Evolutionary conservation across 1,284 basidiomycete species (phyloP).

Genomic region (Cryptococcus sp.): DNA sequence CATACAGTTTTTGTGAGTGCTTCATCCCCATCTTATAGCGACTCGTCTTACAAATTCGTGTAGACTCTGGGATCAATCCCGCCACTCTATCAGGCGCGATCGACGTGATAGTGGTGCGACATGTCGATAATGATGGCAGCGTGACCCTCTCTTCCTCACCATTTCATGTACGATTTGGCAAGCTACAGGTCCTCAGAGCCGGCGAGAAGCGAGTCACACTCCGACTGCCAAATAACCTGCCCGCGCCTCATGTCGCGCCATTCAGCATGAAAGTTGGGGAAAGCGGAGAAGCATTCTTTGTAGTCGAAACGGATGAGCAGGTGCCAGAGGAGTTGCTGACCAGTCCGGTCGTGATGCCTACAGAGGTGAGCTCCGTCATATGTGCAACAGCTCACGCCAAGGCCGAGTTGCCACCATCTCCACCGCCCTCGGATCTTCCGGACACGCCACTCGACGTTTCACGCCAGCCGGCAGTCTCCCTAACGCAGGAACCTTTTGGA

Average conservation of each 20-base stretch:
- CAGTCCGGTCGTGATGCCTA: constrained; percentile 72
- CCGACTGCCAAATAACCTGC: constrained; percentile 59
- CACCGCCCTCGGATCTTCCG: constrained; percentile 9
- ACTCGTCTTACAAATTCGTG: not conserved
- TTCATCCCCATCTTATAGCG: no score
- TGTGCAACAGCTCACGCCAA: not conserved
- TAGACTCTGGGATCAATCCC: constrained; percentile 71
- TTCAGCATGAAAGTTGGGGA: constrained; percentile 99
- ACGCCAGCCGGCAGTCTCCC: constrained; percentile 3
- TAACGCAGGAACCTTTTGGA: constrained; percentile 51
- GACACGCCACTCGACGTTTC: not conserved
- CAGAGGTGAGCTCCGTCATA: constrained; percentile 37
- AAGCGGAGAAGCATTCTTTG: constrained; percentile 97
- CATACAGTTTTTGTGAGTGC: constrained; percentile 50
- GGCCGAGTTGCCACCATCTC: constrained; percentile 16
- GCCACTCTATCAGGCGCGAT: constrained; percentile 94
- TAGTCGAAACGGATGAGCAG: constrained; percentile 94
- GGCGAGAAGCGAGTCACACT: constrained; percentile 92
- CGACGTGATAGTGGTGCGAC: constrained; percentile 91
- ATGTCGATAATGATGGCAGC: constrained; percentile 61
- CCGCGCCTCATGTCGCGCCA: constrained; percentile 59
- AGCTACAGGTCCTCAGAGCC: constrained; percentile 92
- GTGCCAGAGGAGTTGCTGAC: constrained; percentile 93
- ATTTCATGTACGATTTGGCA: constrained; percentile 97
- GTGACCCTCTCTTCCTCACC: constrained; percentile 86